Evolutionary conservation across 1,139 yeast species (phyloP).

Genomic region (Debaryomyces subglobosus): DNA sequence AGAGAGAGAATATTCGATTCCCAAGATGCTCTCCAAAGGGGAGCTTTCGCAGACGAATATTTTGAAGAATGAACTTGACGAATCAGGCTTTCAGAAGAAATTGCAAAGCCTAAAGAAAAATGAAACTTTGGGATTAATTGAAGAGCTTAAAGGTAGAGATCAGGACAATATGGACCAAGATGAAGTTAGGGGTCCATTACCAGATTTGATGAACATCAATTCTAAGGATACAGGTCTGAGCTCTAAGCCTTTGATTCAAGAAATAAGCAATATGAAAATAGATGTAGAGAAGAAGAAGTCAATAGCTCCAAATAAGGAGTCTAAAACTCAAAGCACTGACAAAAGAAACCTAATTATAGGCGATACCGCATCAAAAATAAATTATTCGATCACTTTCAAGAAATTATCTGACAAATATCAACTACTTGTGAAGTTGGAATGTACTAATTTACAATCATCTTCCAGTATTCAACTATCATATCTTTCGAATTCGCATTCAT

Average conservation of each 20-base stretch:
- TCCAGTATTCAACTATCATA: background rate
- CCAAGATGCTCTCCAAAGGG: slow-evolving; percentile 69
- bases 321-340: background rate
- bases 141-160: slow-evolving; percentile 41
- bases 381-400: slow-evolving; percentile 13
- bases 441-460: slow-evolving; percentile 3
- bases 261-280: slow-evolving; percentile 33
- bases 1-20: slow-evolving; percentile 51
- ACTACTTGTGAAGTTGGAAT: slow-evolving; percentile 16
- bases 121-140: slow-evolving; percentile 46
- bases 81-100: slow-evolving; percentile 35
- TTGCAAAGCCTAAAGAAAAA: slow-evolving; percentile 36
- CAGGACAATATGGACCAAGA: slow-evolving; percentile 23
- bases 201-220: slow-evolving; percentile 22
- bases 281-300: slow-evolving; percentile 2
- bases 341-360: background rate
- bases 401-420: slow-evolving; percentile 11
- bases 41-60: slow-evolving; percentile 42
- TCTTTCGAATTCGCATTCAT: background rate
- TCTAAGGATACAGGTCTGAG: slow-evolving; percentile 11
- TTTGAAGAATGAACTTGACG: slow-evolving; percentile 33
- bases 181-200: slow-evolving; percentile 20
- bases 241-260: slow-evolving; percentile 42
- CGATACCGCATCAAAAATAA: slow-evolving; percentile 3
- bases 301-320: background rate